Conservation (phyloP, 306 rosid species). For the Malus sieversii region DNA sequence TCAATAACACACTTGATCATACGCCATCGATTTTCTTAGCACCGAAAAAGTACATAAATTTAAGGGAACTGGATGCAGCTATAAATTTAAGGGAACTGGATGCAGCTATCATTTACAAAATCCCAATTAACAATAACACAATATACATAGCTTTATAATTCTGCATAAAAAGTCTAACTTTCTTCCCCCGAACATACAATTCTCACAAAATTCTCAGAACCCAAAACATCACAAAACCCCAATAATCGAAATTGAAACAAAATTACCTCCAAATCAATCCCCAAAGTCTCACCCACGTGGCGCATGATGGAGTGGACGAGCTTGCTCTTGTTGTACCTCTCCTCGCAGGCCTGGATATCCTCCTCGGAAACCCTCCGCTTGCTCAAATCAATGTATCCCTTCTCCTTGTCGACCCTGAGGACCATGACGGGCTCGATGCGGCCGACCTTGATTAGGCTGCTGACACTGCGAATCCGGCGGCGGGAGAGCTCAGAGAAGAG, state of each 20-base stretch:
- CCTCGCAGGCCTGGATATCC: slow-evolving; percentile 82
- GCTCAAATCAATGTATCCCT: slow-evolving; percentile 93
- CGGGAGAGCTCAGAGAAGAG: slow-evolving; percentile 95
- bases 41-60: no score
- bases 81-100: no score
- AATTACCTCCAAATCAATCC: slow-evolving; percentile 70
- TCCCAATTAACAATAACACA: not conserved
- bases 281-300: slow-evolving; percentile 81
- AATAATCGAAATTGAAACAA: not conserved
- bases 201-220: not conserved
- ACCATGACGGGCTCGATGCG: slow-evolving; percentile 97
- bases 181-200: not conserved
- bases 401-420: slow-evolving; percentile 86
- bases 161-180: not conserved
- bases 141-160: no score
- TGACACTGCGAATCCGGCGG: slow-evolving; percentile 90
- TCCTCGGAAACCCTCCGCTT: slow-evolving; percentile 93
- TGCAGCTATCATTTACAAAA: no score
- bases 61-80: no score
- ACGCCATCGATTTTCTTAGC: no score
- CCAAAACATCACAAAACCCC: not conserved
- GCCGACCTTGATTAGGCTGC: slow-evolving; percentile 81
- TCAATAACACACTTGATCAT: no score
- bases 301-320: slow-evolving; percentile 97
- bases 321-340: slow-evolving; percentile 95